phyloP scores from a whole-genome alignment of 108 stramenopile species.

The Tribonema minus region DNA sequence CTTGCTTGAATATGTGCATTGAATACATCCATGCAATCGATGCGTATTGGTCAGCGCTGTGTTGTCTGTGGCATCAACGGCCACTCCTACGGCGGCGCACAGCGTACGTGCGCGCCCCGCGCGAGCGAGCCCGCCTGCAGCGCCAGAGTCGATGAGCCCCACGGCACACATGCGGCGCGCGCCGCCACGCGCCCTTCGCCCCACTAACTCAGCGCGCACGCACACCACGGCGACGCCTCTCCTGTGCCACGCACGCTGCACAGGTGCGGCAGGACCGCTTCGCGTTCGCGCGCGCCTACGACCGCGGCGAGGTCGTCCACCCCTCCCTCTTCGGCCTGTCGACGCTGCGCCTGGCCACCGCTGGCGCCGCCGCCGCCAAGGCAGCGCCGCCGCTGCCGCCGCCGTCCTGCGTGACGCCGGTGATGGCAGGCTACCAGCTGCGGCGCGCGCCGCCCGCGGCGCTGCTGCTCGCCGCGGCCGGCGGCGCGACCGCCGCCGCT shows the following conservation, averaged over 20 bases:
- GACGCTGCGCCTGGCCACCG: not conserved
- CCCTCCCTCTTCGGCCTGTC: not conserved
- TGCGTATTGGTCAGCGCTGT: not conserved
- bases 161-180: not conserved
- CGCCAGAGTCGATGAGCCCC: not conserved
- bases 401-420: not conserved
- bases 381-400: not conserved
- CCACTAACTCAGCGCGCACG: too few relatives aligned
- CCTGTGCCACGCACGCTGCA: not conserved
- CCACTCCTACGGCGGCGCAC: too few relatives aligned
- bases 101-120: not conserved
- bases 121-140: not conserved
- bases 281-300: not conserved
- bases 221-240: too few relatives aligned
- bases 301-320: not conserved
- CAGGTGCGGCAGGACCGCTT: not conserved
- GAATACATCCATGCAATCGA: not conserved
- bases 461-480: not conserved
- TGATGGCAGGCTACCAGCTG: not conserved
- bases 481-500: not conserved
- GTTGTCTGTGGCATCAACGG: not conserved
- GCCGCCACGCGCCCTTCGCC: not conserved
- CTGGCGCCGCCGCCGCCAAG: not conserved
- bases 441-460: not conserved
- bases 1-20: not conserved